Evolutionary conservation across 192 early-diverging fungal species (phyloP).

Genomic region (Physocladia obscura): DNA sequence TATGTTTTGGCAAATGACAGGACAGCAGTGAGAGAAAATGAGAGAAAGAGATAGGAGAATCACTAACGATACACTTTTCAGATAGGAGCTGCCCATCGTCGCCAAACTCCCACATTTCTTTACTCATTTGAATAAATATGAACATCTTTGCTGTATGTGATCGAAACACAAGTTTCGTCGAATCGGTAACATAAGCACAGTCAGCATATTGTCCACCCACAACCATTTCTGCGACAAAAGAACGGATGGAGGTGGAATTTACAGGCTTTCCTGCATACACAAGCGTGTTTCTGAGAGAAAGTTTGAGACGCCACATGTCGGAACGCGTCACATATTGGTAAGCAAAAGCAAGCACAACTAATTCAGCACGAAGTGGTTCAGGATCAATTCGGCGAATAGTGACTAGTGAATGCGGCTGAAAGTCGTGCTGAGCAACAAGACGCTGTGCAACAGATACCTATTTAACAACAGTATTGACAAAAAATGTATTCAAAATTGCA

Average conservation of each 20-base stretch:
- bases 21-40: not conserved
- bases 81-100: slow-evolving; percentile 95
- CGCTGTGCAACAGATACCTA: slow-evolving; percentile 69
- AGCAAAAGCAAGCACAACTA: slow-evolving; percentile 82
- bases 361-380: slow-evolving; percentile 66
- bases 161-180: slow-evolving; percentile 84
- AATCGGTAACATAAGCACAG: slow-evolving; percentile 76
- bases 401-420: slow-evolving; percentile 62
- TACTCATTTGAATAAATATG: slow-evolving; percentile 93
- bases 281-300: slow-evolving; percentile 62
- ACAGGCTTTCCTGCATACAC: slow-evolving; percentile 80
- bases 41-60: too few relatives aligned
- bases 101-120: slow-evolving; percentile 98
- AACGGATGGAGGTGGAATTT: slow-evolving; percentile 70
- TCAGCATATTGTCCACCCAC: slow-evolving; percentile 65
- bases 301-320: slow-evolving; percentile 92
- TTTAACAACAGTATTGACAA: too few relatives aligned
- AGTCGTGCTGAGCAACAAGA: slow-evolving; percentile 64
- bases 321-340: slow-evolving; percentile 85
- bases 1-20: not conserved
- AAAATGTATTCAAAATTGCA: too few relatives aligned
- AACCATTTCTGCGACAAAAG: slow-evolving; percentile 79
- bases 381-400: slow-evolving; percentile 67
- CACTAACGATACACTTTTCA: slow-evolving; percentile 77
- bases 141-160: slow-evolving; percentile 93